A percentile compares a stretch with the other conserved stretches of the same genome.
Conservation (phyloP, 106 monocot species). For the Narthecium ossifragum region DNA sequence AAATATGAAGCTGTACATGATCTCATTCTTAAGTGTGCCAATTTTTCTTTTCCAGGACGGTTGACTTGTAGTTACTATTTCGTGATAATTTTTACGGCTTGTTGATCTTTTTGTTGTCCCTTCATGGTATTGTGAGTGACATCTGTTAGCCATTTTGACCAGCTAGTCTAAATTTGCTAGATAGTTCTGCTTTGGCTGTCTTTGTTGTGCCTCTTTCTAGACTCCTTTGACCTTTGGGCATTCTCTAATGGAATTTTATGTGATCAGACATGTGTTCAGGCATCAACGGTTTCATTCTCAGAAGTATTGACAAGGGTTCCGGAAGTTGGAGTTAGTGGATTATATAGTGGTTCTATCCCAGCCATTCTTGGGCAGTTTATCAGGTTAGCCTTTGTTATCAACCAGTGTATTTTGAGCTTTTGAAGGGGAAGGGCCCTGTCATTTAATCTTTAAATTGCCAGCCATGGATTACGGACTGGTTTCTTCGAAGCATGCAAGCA, state of each 20-base stretch:
- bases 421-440: neutral
- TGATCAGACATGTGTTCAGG: constrained; percentile 55
- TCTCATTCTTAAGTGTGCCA: no score
- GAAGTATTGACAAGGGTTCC: constrained; percentile 50
- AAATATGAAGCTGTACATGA: no score
- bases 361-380: constrained; percentile 70
- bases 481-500: constrained; percentile 60
- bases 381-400: constrained; percentile 25
- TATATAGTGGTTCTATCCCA: constrained; percentile 65
- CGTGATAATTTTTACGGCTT: no score
- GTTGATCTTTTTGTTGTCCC: no score
- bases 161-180: no score
- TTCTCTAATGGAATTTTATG: neutral
- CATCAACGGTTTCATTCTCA: constrained; percentile 59
- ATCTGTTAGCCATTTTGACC: no score
- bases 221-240: no score
- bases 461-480: constrained; percentile 68
- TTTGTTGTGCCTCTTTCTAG: no score
- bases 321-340: constrained; percentile 49
- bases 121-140: no score
- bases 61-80: no score
- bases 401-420: neutral
- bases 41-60: no score
- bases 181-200: no score
- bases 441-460: constrained; percentile 13